Evolutionary conservation across 129 eudicot species (phyloP), one percentile per base, ranked within the genome.

Genomic region (Calendula officinalis): DNA sequence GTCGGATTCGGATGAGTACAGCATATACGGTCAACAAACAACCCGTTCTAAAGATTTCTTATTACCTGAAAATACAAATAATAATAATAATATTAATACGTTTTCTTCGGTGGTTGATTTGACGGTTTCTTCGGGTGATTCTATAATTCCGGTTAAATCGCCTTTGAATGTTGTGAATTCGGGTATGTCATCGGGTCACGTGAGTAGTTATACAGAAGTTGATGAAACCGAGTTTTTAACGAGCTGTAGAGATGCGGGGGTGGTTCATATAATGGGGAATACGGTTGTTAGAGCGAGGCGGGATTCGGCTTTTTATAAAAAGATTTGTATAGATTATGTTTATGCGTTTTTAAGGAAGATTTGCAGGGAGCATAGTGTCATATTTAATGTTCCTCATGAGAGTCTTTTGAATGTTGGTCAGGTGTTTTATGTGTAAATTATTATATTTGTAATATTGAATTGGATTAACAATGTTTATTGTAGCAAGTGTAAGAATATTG

Each of bases 301-400:
- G 34, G 87, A 82, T 40, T 80, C 98, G 7, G 14, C 80, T 50
- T 57, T 87, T 37, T 73, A 60, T 27, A 87, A 87, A 66, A 91
- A 71, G 57, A 71, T 91, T 9, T 80, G 90, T 11, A 83, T 91
- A 49, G 98, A 91, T 82, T 87, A 87, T 43, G 78, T 87, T 30
- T 91, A 91, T 73, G 94, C 94, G 12, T 91, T 91, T 66, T 73
- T 91, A 45, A 78, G 98, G 83, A 91, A 91, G 84, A 91, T 91
- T 10, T 87, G 98, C 80, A 80, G 98, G 85, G 98, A 91, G 70
- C 71, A 91, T 67, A 91, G 98, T 75, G 98, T 83, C n/a, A 91
- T 91, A 35, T 87, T 91, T 53, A 82, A 91, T 78, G 82, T 91
- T 56, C 98, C 98, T 62, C 98, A 91, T 79, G 98, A 91, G 62